Percentiles rank a stretch among this genome's conserved stretches.
Conservation (phyloP, 495 filamentous ascomycete genomes). For the Aspergillus panamensis region DNA sequence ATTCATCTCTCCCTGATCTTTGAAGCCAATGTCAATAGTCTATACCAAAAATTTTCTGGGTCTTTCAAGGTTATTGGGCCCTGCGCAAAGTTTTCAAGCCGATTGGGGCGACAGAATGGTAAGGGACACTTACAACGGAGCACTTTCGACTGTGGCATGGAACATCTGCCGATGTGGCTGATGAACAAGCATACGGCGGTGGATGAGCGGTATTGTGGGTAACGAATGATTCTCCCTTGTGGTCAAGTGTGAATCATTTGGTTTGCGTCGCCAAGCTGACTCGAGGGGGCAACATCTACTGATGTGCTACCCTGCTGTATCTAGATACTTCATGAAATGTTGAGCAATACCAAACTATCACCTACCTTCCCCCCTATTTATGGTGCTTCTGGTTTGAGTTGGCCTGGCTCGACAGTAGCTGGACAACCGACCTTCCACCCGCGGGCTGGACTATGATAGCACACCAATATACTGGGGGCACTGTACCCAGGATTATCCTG, state of each 20-base stretch:
- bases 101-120: not conserved
- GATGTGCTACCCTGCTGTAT: not conserved
- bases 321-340: constrained; percentile 3
- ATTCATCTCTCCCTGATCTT: not conserved
- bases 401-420: not conserved
- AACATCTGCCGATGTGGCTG: too few species aligned
- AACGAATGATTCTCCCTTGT: not conserved
- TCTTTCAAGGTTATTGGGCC: not conserved
- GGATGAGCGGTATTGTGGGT: not conserved
- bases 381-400: not conserved
- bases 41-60: not conserved
- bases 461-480: not conserved
- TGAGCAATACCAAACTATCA: not conserved
- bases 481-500: not conserved
- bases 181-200: not conserved
- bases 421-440: not conserved
- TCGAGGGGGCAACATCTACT: not conserved
- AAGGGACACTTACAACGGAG: not conserved
- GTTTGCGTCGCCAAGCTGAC: not conserved
- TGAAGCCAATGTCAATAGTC: not conserved
- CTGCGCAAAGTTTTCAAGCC: not conserved
- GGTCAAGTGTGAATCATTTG: not conserved
- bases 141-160: not conserved
- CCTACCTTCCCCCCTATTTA: not conserved
- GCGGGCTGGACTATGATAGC: not conserved